These are phyloP conservation scores for Tillandsia leiboldiana DNA, from an alignment of 176 grass and related monocot species.

Conservation along the genomic window DNA sequence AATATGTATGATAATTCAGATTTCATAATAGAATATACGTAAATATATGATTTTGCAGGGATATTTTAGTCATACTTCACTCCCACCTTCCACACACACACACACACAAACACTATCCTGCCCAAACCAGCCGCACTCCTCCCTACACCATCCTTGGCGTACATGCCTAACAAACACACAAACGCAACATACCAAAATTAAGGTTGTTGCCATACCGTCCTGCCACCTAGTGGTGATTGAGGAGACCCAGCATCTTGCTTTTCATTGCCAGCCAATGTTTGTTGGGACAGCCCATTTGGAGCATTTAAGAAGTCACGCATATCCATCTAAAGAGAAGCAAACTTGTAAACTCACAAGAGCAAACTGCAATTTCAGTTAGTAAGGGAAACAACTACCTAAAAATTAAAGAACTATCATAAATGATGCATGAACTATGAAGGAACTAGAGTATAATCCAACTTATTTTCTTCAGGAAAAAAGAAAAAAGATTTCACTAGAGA, in stretches of 20 bases:
- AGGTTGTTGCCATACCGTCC: constrained; percentile 41
- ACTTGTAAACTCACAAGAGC: background rate
- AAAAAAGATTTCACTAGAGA: no score
- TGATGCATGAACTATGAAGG: no score
- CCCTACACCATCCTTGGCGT: no score
- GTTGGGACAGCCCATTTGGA: constrained; percentile 63
- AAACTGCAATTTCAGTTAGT: background rate
- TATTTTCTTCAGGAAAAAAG: no score
- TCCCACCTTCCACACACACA: no score
- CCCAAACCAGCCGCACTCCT: no score
- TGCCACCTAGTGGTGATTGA: constrained; percentile 80
- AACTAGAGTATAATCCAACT: no score
- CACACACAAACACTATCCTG: no score
- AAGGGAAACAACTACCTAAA: background rate
- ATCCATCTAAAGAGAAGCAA: constrained; percentile 50
- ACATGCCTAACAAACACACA: background rate
- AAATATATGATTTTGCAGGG: no score
- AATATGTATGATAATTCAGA: no score
- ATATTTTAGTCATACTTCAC: background rate
- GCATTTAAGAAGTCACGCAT: constrained; percentile 98
- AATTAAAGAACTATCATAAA: background rate
- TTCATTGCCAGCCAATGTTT: constrained; percentile 43
- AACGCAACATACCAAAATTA: constrained; percentile 1
- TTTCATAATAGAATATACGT: no score
- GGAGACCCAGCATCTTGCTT: constrained; percentile 58